Base-by-base conservation (phyloP, 805 yeast species). In the Pichia ethanolica region DNA sequence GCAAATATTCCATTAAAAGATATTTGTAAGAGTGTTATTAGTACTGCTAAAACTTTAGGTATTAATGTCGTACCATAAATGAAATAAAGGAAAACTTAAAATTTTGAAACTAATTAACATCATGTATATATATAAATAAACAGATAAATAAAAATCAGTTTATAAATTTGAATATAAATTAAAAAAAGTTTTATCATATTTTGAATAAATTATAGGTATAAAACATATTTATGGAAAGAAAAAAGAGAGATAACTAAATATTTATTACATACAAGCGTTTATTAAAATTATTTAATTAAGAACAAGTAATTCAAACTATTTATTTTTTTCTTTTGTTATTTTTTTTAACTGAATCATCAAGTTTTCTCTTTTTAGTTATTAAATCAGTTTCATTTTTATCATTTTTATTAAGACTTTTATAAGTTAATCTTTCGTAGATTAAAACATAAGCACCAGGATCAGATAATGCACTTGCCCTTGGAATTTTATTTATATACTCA, bases 371-470 rank as follows among this genome's bases (percentile, higher is more conserved):
- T 41, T 45, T 42, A 38, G 34, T 26, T 26, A 13, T 40, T 26
- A 12, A 39, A 14, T 53, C 52, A 53, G 54, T 37, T 40, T 36
- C 45, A 33, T 26, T 28, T 26, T 25, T 13, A 30, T 14, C n/a
- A 5, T 37, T 39, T 35, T 30, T 14, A 33, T 32, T 40, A 10
- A 57, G 45, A 10, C 66, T 59, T 65, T 76, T 82, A 50, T 83
- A 82, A 1, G 89, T 83, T 52, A 86, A 65, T 59, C 91, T 78
- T 40, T 90, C 81, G 68, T 93, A 93, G 25, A 93, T 72, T 66
- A 93, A 74, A 52, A 90, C 90, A 68, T 93, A 93, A 5, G 98
- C 98, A 36, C 89, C 80, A 12, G 91, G 86, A 60, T 91, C 96
- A 56, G 79, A 79, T 55, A 89, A 71, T 4, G 88, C 96, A 42